These are phyloP conservation scores for Sporothrix luriei DNA, from an alignment of 2,329 filamentous ascomycete species.

Conservation along the genomic window DNA sequence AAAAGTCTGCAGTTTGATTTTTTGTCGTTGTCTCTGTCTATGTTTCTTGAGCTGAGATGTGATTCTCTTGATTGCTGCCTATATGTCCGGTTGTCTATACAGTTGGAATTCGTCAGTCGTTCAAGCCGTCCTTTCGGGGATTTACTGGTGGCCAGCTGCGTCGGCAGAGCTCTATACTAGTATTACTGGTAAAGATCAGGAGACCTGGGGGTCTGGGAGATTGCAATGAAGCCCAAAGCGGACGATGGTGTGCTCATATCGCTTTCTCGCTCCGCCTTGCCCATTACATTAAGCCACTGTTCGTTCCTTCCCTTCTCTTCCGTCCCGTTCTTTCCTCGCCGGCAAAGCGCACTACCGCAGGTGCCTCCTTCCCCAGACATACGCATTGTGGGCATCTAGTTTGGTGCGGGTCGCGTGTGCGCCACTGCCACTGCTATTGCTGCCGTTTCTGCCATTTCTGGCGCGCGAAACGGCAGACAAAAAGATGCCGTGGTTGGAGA, in stretches of 20 bases:
- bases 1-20: background rate
- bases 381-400: constrained; percentile 53
- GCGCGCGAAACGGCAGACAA: constrained; percentile 42
- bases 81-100: background rate
- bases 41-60: constrained; percentile 21
- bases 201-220: background rate
- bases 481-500: constrained; percentile 64
- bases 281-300: background rate
- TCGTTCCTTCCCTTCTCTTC: background rate
- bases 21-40: background rate
- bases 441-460: background rate
- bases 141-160: background rate
- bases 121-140: background rate
- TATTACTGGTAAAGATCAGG: background rate
- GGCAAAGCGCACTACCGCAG: background rate
- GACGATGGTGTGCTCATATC: background rate
- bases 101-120: too few species aligned
- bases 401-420: constrained; percentile 44
- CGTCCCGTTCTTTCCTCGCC: constrained; percentile 13
- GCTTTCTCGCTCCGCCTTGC: background rate
- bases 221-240: background rate
- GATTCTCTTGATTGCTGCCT: constrained; percentile 14
- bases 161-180: background rate
- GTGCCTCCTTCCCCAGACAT: constrained; percentile 33
- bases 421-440: background rate